Percentiles rank a stretch among this genome's conserved stretches.
Evolutionary conservation across 2,329 filamentous ascomycete species (phyloP).

Genomic region (Xylaria sp.): DNA sequence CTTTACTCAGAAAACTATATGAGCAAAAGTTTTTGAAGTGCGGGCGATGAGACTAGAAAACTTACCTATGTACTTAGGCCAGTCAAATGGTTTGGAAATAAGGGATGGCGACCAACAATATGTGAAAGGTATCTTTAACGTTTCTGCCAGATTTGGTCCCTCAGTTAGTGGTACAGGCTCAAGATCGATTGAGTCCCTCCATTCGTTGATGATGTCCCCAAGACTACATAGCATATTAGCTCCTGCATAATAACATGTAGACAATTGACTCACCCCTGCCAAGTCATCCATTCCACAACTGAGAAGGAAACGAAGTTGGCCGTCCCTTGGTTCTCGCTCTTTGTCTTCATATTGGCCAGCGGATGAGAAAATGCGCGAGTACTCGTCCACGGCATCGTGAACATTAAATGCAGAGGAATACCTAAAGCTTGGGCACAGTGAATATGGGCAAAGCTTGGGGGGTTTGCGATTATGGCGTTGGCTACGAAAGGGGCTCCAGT

Average conservation of each 20-base stretch:
- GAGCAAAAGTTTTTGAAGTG: not conserved
- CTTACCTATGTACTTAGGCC: conserved; percentile 44
- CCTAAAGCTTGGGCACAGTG: conserved; percentile 81
- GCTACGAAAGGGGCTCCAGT: conserved; percentile 62
- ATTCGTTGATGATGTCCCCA: conserved; percentile 78
- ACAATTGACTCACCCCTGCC: conserved; percentile 66
- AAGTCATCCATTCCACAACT: conserved; percentile 84
- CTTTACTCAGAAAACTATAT: conserved; percentile 36
- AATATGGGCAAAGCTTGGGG: conserved; percentile 77
- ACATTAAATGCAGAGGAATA: conserved; percentile 83
- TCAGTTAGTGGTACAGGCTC: conserved; percentile 51
- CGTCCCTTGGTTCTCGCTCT: conserved; percentile 73
- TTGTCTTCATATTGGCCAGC: conserved; percentile 74
- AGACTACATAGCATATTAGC: conserved; percentile 45
- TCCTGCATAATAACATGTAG: not conserved
- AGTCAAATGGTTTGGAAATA: conserved; percentile 70
- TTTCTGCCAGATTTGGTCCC: conserved; percentile 74
- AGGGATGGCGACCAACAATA: conserved; percentile 74
- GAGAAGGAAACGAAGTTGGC: conserved; percentile 83
- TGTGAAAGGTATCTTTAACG: conserved; percentile 78
- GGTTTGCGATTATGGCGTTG: conserved; percentile 86
- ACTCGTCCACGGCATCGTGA: conserved; percentile 82
- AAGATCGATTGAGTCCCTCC: conserved; percentile 58
- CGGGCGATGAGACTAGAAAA: not conserved
- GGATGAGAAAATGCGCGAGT: conserved; percentile 80